A percentile compares a stretch with the other conserved stretches of the same genome.
These are phyloP conservation scores for Starmerella sp. DNA, from an alignment of 805 yeast genomes.

Conservation along the genomic window DNA sequence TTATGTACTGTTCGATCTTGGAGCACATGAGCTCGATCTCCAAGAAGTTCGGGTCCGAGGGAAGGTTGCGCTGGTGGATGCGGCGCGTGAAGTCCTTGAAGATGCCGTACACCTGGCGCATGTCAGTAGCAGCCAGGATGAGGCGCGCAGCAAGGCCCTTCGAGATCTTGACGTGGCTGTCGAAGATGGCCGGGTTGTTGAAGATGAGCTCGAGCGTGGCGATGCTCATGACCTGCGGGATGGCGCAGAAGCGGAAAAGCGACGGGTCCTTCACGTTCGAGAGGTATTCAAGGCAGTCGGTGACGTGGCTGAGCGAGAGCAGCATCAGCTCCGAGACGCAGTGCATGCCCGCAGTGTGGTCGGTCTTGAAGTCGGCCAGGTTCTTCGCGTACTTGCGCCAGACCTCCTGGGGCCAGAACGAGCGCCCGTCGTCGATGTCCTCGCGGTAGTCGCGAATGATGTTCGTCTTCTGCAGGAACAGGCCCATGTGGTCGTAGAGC, in stretches of 20 bases:
- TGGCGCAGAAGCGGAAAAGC: slow-evolving; percentile 82
- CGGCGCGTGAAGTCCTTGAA: slow-evolving; percentile 62
- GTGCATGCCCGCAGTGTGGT: slow-evolving; percentile 39
- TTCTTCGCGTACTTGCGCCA: slow-evolving; percentile 70
- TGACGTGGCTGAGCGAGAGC: slow-evolving; percentile 66
- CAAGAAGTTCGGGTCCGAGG: slow-evolving; percentile 76
- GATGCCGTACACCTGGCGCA: slow-evolving; percentile 62
- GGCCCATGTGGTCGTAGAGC: slow-evolving; percentile 78
- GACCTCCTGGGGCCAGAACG: slow-evolving; percentile 92
- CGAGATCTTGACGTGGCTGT: slow-evolving; percentile 70
- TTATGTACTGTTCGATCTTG: slow-evolving; percentile 79
- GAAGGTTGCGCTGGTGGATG: slow-evolving; percentile 69
- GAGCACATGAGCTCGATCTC: slow-evolving; percentile 77
- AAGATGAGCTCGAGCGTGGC: slow-evolving; percentile 83
- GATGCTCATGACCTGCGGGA: slow-evolving; percentile 98
- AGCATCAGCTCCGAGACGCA: slow-evolving; percentile 75
- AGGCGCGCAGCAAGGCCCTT: slow-evolving; percentile 75
- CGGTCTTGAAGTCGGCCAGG: slow-evolving; percentile 46
- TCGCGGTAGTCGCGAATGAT: slow-evolving; percentile 92
- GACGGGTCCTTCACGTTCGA: slow-evolving; percentile 70
- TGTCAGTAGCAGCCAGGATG: slow-evolving; percentile 61
- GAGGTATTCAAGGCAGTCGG: slow-evolving; percentile 64
- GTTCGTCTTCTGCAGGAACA: slow-evolving; percentile 89
- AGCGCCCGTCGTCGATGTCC: slow-evolving; percentile 81
- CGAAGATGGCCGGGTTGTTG: slow-evolving; percentile 64